Evolutionary conservation across 129 eudicot genomes (phyloP), one percentile per base, ranked within the genome.

Genomic region (Flaveria trinervia): DNA sequence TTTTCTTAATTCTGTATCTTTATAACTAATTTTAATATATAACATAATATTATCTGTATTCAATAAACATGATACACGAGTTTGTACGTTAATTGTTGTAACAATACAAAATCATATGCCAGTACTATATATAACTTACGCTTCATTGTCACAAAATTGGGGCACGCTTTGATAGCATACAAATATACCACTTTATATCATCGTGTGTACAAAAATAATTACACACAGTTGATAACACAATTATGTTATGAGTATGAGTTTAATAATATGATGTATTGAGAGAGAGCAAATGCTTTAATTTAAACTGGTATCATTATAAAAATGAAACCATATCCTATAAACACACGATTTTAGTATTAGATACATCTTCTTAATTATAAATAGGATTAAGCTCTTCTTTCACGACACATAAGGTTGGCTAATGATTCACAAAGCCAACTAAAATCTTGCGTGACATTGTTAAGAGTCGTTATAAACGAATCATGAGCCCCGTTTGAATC

Each of bases 341-440:
- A 55, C 61, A 20, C 61, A 55, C 61, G 9, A 55, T 55, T n/a
- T n/a, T 55, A 55, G 61, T 9, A 55, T 17, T 55, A 16, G 61
- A 55, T 55, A 7, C 26, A 18, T 55, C 25, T 55, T 22, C 7
- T 17, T 17, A 55, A 55, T 25, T n/a, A 18, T 0, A 55, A 55
- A 55, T 55, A 17, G 20, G 61, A 55, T 55, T 55, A 55, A 54
- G 25, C 9, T 7, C 61, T 20, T n/a, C 0, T 55, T 55, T 55
- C 20, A 2, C 18, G 5, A 45, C 81, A 77, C 25, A 70, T 67
- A 54, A 55, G 57, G 17, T 23, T 11, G 36, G 68, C 67, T 10
- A 77, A 77, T 41, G 81, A 68, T 43, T 67, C 74, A 5, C 68
- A 61, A 77, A 77, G 75, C 81, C 54, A 23, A 67, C 68, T 52